A percentile compares a stretch with the other conserved stretches of the same genome.
These are phyloP conservation scores for Trametes versicolor DNA, from an alignment of 1,284 basidiomycete genomes.

Conservation along the genomic window DNA sequence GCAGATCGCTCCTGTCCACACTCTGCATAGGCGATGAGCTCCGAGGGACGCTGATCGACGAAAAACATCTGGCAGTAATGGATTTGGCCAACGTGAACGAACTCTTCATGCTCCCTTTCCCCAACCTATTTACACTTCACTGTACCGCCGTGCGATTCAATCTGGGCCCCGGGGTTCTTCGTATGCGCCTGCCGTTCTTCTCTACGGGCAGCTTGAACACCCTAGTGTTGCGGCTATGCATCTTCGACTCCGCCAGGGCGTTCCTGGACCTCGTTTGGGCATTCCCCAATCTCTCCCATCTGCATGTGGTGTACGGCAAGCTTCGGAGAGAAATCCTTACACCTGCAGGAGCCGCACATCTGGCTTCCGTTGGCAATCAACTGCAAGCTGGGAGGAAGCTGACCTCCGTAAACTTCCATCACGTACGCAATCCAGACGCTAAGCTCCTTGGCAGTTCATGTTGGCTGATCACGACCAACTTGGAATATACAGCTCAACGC, in stretches of 20 bases:
- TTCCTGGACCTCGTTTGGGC: background rate
- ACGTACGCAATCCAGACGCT: too few relatives aligned
- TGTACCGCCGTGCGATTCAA: background rate
- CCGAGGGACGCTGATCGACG: too few relatives aligned
- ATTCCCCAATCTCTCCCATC: background rate
- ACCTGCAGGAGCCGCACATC: background rate
- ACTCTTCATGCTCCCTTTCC: background rate
- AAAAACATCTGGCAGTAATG: background rate
- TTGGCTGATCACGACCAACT: too few relatives aligned
- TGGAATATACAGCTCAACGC: too few relatives aligned
- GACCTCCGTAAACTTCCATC: too few relatives aligned
- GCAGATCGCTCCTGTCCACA: too few relatives aligned
- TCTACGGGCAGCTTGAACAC: background rate
- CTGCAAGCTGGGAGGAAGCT: too few relatives aligned
- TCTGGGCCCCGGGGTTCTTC: background rate
- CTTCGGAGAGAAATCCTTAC: background rate
- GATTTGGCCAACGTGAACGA: background rate
- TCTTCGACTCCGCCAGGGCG: background rate
- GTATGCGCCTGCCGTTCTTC: background rate
- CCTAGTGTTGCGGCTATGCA: background rate
- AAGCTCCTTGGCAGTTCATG: too few relatives aligned
- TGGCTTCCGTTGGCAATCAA: background rate
- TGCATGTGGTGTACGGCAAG: background rate
- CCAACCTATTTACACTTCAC: background rate
- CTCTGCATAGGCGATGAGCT: too few relatives aligned